Percentiles rank a stretch among this genome's conserved stretches.
These are phyloP conservation scores for Apiotrichum gracile DNA, from an alignment of 1,284 basidiomycete species.

Conservation along the genomic window DNA sequence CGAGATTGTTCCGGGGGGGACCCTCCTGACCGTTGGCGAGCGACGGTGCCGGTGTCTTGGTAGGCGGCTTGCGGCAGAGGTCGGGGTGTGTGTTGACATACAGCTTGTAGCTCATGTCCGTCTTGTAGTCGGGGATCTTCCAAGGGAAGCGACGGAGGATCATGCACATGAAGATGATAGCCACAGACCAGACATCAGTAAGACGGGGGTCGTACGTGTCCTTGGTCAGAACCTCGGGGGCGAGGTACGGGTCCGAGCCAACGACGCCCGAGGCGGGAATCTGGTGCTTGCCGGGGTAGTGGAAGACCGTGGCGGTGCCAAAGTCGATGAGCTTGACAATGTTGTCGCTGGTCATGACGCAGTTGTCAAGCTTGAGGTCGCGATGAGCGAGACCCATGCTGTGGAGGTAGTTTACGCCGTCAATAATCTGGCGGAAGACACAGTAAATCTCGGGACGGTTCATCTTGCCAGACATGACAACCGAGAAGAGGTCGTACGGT, in stretches of 20 bases:
- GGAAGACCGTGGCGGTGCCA: slow-evolving; percentile 97
- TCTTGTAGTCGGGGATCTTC: slow-evolving; percentile 95
- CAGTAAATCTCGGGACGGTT: slow-evolving; percentile 96
- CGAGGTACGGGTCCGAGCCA: slow-evolving; percentile 96
- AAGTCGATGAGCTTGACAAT: slow-evolving; percentile 99
- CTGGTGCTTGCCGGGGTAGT: slow-evolving; percentile 86
- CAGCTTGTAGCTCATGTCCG: slow-evolving; percentile 81
- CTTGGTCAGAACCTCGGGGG: slow-evolving; percentile 82
- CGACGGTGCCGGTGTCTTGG: slow-evolving; percentile 39
- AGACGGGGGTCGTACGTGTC: slow-evolving; percentile 90
- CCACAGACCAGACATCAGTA: slow-evolving; percentile 97
- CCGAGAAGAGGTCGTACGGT: slow-evolving; percentile 94
- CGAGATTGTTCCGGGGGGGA: slow-evolving; percentile 22
- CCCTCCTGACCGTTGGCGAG: slow-evolving; percentile 26
- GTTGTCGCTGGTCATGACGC: slow-evolving; percentile 91
- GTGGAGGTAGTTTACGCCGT: slow-evolving; percentile 97
- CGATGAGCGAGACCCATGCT: slow-evolving; percentile 95
- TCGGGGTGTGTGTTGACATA: slow-evolving; percentile 92
- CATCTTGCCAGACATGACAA: slow-evolving; percentile 99
- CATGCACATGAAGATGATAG: slow-evolving; percentile 99
- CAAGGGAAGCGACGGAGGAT: slow-evolving; percentile 96
- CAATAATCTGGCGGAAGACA: slow-evolving; percentile 96
- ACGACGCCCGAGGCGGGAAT: slow-evolving; percentile 83
- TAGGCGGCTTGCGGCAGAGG: slow-evolving; percentile 53
- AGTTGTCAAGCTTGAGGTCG: slow-evolving; percentile 99